Evolutionary conservation across 768 basidiomycete genomes (phyloP), one percentile per base, ranked within the genome.

Genomic region (Calocera cornea): DNA sequence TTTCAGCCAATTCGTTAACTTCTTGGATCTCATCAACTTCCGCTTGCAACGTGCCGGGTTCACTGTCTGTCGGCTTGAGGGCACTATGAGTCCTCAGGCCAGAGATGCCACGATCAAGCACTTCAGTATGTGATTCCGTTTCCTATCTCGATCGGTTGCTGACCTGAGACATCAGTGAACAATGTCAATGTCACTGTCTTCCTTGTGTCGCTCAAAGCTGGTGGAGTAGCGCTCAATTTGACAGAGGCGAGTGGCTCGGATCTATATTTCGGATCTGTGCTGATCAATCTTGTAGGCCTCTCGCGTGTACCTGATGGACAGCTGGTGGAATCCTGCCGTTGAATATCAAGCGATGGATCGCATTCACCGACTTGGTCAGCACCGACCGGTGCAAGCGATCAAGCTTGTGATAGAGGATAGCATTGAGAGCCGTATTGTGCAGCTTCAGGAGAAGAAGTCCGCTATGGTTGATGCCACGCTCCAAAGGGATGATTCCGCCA

Each of bases 291-390:
- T 1, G 44, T 34, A 79, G 72, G 94, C 94, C 0, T 92, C 90
- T 36, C 89, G 91, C 31, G 93, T 97, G 22, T 95, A 92, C 76
- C 83, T 97, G 73, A 95, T 97, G 93, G 95, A 95, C 75, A 90
- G 89, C 71, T 95, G 92, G 92, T 95, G 95, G 95, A 98, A 98
- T 74, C 95, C 95, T 7, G 93, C 93, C n/a, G 90, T 88, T 65
- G 78, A 79, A 69, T 78, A 76, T 68, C 76, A 93, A 83, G 92
- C 92, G 1, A 97, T 95, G 93, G 94, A 95, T 76, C 90, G 95
- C 66, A 97, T 97, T 69, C 95, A 97, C 78, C 88, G 94, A 68
- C 81, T 97, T 47, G 95, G 95, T n/a, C 94, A 98, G 76, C 88
- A 86, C 70, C 84, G 95, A 27, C 95, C 95, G 8, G 91, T 99